Conservation (phyloP, 192 early-diverging fungal species). For the Gigaspora rosea region DNA sequence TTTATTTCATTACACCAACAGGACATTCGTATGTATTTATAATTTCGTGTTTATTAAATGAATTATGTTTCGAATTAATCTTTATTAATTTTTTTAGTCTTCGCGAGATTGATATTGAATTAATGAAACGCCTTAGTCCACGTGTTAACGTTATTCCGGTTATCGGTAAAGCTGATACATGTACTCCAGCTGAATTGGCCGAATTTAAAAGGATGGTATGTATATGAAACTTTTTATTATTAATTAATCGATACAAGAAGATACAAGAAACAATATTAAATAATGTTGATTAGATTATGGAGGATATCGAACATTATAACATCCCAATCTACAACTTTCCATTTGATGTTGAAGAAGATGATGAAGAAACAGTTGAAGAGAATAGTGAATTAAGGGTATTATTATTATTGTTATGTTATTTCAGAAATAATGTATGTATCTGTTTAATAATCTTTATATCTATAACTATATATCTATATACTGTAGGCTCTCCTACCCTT, state of each 20-base stretch:
- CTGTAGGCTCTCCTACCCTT: conserved; percentile 80
- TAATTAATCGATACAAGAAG: background rate
- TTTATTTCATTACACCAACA: conserved; percentile 98
- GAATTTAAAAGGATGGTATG: conserved; percentile 87
- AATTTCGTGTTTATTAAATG: background rate
- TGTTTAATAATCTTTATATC: conserved; percentile 15
- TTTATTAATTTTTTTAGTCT: conserved; percentile 48
- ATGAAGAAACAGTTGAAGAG: conserved; percentile 98
- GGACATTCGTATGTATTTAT: conserved; percentile 75
- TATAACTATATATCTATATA: too few relatives aligned
- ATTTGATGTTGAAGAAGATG: conserved; percentile 93
- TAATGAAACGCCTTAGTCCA: conserved; percentile 88
- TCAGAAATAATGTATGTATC: background rate
- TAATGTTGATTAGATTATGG: conserved; percentile 79
- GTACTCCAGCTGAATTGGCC: conserved; percentile 82
- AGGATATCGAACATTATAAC: conserved; percentile 92
- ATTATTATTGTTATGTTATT: background rate
- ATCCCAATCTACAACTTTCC: conserved; percentile 99
- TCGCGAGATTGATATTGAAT: conserved; percentile 93
- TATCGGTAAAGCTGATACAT: conserved; percentile 91
- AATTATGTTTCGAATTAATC: too few relatives aligned
- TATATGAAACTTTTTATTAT: conserved; percentile 34
- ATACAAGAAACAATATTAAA: too few relatives aligned
- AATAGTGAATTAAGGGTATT: conserved; percentile 84
- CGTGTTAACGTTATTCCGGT: conserved; percentile 96